Base-by-base conservation (phyloP, 345 rosid species). In the Arabis hirsuta region DNA sequence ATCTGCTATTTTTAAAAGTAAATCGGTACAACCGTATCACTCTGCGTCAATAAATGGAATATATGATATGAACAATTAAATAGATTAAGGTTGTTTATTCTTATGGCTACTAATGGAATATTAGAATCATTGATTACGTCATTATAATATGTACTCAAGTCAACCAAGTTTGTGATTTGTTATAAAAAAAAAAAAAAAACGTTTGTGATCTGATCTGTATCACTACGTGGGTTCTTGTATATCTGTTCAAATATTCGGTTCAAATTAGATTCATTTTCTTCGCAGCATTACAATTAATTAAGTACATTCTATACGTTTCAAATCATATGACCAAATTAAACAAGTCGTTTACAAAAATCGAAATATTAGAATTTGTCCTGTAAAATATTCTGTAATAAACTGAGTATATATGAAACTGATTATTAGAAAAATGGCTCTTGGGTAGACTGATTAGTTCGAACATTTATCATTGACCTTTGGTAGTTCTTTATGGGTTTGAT, bases 81-180 rank as follows among this genome's bases (percentile, higher is more conserved):
- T 48, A 65, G 10, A 47, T 39, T n/a, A 1, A 14, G 56, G 13
- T n/a, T 54, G 1, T 42, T 47, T 2, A 26, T 24, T 26, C 44
- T 19, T 31, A 16, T 48, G 13, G 8, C 27, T 65, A 58, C 11
- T 26, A 53, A 34, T 53, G 73, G 73, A 67, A 67, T 67, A 60
- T 60, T 74, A 7, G 38, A 52, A 44, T 67, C 78, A 60, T 19
- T 53, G 69, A 60, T 22, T 53, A 67, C 51, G 64, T 67, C 73
- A 74, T 52, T 43, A 42, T 20, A 57, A 48, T 48, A 58, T 58
- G 62, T 31, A 66, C 12, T 12, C 72, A 66, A 66, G 78, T 74
- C 73, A 74, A 66, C 54, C 55, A 74, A 66, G 78, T 58, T 57
- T 73, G 77, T 64, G 65, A 62, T 63, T 72, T 56, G 29, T 68